Evolutionary conservation across 768 basidiomycete genomes (phyloP), one percentile per base, ranked within the genome.

Genomic region (Suillus alpinus): DNA sequence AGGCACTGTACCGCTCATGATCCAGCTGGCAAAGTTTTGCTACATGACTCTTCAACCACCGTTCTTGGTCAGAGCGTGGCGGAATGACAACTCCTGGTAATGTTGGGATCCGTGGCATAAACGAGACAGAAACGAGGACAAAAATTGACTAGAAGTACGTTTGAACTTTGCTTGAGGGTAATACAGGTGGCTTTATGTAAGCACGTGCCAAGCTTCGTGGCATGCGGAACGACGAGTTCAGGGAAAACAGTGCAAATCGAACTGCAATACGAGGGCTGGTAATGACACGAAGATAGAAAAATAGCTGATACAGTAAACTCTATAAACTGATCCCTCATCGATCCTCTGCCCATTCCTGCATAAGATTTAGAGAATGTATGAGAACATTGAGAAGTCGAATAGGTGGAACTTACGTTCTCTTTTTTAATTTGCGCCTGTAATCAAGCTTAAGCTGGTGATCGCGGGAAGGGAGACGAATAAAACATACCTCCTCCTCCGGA

Each of bases 401-500:
- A 13, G 56, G 14, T 62, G 16, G 2, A 10, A 80, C 90, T 81
- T 72, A 92, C 95, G 76, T 98, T 98, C 82, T 99, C 97, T 78
- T 97, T 97, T 87, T 94, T 95, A 85, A 99, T 98, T 77, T 98
- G 96, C 37, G 92, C 92, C 92, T 92, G 66, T 66, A 59, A 39
- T 55, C 51, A 59, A 51, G 36, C 97, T 77, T 98, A 94, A 39
- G 92, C 91, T 90, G 92, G 66, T 67, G 58, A 39, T 56, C 49
- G 56, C 41, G 63, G 50, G 61, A 49, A 55, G 34, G 44, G 63
- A 61, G 58, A 46, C 16, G 32, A 61, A 44, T 3, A 29, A 51
- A 55, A 74, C 78, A 50, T 50, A 94, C 96, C 88, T 99, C 97
- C 75, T 98, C 97, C 73, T 99, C 97, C 20, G 96, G 95, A 4